Evolutionary conservation across 2,329 filamentous ascomycete species (phyloP), one percentile per base, ranked within the genome.

Genomic region (Tolypocladium ovalisporum): DNA sequence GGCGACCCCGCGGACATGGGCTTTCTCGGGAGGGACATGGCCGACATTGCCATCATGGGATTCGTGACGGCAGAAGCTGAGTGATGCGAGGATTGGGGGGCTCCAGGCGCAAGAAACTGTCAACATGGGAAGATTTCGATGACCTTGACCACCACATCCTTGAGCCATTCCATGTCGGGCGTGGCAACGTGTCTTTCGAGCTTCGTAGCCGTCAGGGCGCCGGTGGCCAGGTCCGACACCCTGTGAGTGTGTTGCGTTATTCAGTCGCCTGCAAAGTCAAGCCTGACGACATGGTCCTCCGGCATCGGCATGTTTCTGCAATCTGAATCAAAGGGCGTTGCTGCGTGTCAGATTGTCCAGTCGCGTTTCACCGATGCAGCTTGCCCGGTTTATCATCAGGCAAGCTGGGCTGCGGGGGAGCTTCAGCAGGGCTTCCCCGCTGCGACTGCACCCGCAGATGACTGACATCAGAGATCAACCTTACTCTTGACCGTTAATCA

Each of bases 11-110:
- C 35, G 1, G 56, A 62, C 2, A 62, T 66, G 40, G 62, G 61
- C 1, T 71, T 70, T 52, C 34, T 70, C 29, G 60, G 59, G 0
- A 56, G 56, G 17, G 61, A 61, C 13, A 60, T 61, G n/a, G 62
- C 63, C 24, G 58, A 63, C 32, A 55, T 59, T 6, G 56, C 61
- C 1, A 59, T 67, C 52, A 24, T 64, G 35, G 62, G 66, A 34
- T 56, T 70, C 57, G 47, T 27, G 17, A 34, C 4, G 27, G 47
- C 9, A 19, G 10, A 13, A 10, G 27, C 17, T 17, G 47, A 32
- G 27, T 51, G 17, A 51, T 49, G 27, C 15, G 15, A 15, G 13
- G 12, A 15, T 6, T 4, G 7, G 40, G 4, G 19, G 19, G 39
- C 27, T 27, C n/a, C n/a, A 24, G 42, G 42, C 15, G 9, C 7